Base-by-base conservation (phyloP, 2,329 filamentous ascomycete species). In the Penicillium sp. region DNA sequence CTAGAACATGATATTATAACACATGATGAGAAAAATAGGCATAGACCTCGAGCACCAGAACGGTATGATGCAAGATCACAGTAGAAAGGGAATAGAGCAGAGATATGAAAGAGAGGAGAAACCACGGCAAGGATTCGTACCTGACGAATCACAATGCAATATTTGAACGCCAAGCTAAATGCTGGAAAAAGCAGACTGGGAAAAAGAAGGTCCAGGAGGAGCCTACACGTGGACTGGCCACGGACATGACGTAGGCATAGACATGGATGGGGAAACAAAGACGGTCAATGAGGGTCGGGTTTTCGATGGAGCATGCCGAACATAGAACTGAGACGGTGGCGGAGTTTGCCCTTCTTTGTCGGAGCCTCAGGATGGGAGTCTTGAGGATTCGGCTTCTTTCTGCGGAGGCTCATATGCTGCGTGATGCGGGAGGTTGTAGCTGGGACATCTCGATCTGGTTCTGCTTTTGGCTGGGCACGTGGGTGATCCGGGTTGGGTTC, bases 311-410 rank as follows among this genome's bases (percentile, higher is more conserved):
- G 61, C 9, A 64, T 58, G 30, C 58, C 58, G 43, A 70, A 66
- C 19, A 69, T 47, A 14, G 54, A 56, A 37, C 66, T 68, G 35
- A 69, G 50, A 29, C 67, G 60, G 49, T 64, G 64, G 49, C 64
- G 63, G 47, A 64, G 57, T 47, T 68, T 68, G 29, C 55, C 48
- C 40, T 68, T 68, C 4, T 54, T 65, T 5, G 55, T 29, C 3
- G 49, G 41, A 2, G 56, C 30, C 25, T 57, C 42, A 28, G 31
- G 13, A 22, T 38, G 38, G 16, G 37, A 25, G 9, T 51, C 44
- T 49, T 34, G n/a, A 38, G 39, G 16, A 6, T 57, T 54, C n/a
- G 29, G 22, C 18, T 50, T 38, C 14, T 46, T 47, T 10, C 46
- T 39, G 14, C 12, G 40, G 7, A 12, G 9, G 29, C 22, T 27